phyloP scores from a whole-genome alignment of 352 stramenopile genomes.

The Pythium volutum region DNA sequence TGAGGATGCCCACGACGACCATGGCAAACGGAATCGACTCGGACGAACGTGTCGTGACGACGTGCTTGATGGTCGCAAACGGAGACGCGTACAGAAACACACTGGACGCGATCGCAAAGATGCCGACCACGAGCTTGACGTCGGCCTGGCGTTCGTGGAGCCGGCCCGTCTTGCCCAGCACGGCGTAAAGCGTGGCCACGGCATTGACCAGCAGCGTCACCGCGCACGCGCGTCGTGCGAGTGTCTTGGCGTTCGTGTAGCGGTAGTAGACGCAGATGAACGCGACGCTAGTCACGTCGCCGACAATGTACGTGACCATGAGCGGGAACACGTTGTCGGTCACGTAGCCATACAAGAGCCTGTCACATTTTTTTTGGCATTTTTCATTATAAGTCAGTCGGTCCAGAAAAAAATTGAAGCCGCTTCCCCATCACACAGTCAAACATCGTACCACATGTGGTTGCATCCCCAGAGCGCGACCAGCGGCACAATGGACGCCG shows the following conservation, averaged over 20 bases:
- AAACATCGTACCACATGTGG: conserved; percentile 56
- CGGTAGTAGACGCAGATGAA: conserved; percentile 34
- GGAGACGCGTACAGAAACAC: conserved; percentile 65
- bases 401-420: neutral
- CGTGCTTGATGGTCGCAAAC: conserved; percentile 50
- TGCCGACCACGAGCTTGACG: conserved; percentile 35
- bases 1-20: conserved; percentile 54
- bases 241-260: conserved; percentile 34
- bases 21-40: conserved; percentile 61
- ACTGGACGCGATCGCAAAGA: conserved; percentile 50
- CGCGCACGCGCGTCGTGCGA: conserved; percentile 33
- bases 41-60: conserved; percentile 50
- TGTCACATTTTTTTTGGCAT: conserved; percentile 4
- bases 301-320: conserved; percentile 32
- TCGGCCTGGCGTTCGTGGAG: conserved; percentile 30
- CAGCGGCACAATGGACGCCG: conserved; percentile 48
- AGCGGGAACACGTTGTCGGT: conserved; percentile 31
- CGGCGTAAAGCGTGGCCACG: conserved; percentile 43
- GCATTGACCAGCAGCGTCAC: conserved; percentile 40
- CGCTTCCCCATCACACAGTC: neutral
- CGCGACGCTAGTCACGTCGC: conserved; percentile 21
- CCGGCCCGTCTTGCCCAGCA: conserved; percentile 33
- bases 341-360: conserved; percentile 38
- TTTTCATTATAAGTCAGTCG: neutral
- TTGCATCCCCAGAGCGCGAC: conserved; percentile 66